Conservation (phyloP, 2,329 filamentous ascomycete species). For the Raffaelea arxii region DNA sequence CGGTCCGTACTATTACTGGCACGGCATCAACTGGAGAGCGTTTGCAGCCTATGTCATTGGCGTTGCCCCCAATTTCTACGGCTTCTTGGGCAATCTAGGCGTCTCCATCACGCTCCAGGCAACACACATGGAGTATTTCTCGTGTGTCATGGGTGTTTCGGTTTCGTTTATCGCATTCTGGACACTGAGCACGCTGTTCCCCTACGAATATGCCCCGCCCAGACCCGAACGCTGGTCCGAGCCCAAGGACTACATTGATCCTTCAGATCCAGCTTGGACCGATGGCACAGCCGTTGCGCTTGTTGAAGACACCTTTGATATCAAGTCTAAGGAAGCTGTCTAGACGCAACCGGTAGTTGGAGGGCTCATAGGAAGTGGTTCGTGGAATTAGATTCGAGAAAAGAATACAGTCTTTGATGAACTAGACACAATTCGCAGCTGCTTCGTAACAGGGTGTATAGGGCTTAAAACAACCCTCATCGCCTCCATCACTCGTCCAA, state of each 20-base stretch:
- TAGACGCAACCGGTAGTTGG: no score
- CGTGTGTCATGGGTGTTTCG: not conserved
- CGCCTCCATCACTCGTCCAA: no score
- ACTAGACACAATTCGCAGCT: no score
- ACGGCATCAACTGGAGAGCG: slow-evolving; percentile 11
- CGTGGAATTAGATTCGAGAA: no score
- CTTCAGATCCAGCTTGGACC: slow-evolving; percentile 7
- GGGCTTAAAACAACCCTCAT: no score
- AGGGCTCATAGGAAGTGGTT: no score
- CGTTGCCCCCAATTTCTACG: slow-evolving; percentile 28
- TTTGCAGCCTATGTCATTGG: slow-evolving; percentile 19
- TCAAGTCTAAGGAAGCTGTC: no score
- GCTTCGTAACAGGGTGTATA: no score
- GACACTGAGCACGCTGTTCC: not conserved
- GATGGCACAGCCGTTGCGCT: no score
- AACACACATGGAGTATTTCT: slow-evolving; percentile 1
- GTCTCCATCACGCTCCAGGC: not conserved
- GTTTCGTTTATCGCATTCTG: not conserved
- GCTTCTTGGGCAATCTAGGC: slow-evolving; percentile 21
- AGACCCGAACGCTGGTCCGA: not conserved
- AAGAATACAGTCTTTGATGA: no score
- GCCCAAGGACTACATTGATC: slow-evolving; percentile 1
- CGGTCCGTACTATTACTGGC: slow-evolving; percentile 11
- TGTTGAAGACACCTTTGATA: no score
- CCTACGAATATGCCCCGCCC: not conserved